Percentiles rank a stretch among this genome's conserved stretches.
Conservation (phyloP, 495 filamentous ascomycete species). For the Podospora bellae-mahoneyi region DNA sequence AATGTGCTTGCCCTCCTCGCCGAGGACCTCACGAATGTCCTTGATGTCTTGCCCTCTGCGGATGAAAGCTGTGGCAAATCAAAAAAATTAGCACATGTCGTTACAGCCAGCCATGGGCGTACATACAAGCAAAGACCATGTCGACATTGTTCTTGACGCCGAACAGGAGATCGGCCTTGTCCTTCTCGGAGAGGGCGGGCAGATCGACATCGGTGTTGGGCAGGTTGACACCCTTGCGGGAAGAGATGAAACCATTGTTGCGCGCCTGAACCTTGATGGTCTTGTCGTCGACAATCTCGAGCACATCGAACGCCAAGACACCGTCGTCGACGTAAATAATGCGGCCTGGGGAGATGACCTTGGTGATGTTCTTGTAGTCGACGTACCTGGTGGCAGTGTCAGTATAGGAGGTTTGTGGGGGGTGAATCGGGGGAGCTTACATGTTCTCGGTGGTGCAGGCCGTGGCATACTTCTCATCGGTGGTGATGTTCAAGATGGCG, state of each 20-base stretch:
- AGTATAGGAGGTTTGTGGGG: slow-evolving; percentile 11
- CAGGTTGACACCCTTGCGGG: slow-evolving; percentile 97
- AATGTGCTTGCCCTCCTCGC: slow-evolving; percentile 89
- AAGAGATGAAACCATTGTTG: slow-evolving; percentile 98
- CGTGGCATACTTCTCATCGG: slow-evolving; percentile 90
- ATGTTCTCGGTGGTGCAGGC: slow-evolving; percentile 85
- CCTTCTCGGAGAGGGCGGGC: slow-evolving; percentile 96
- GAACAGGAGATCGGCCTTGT: slow-evolving; percentile 86
- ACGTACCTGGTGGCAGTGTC: slow-evolving; percentile 66
- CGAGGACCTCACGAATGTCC: slow-evolving; percentile 85
- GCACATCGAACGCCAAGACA: slow-evolving; percentile 89
- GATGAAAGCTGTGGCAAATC: slow-evolving; percentile 63
- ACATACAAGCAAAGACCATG: slow-evolving; percentile 85
- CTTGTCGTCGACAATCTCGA: slow-evolving; percentile 83
- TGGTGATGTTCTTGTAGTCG: slow-evolving; percentile 99
- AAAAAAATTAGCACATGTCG: slow-evolving; percentile 4
- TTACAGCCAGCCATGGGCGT: neutral
- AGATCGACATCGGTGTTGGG: slow-evolving; percentile 98
- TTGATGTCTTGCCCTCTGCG: slow-evolving; percentile 87
- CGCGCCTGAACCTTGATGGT: slow-evolving; percentile 78
- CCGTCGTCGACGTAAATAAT: slow-evolving; percentile 98
- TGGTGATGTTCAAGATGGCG: slow-evolving; percentile 86
- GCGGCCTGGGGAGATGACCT: slow-evolving; percentile 88
- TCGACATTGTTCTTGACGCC: slow-evolving; percentile 97
- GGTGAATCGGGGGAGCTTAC: slow-evolving; percentile 52